A percentile compares a stretch with the other conserved stretches of the same genome.
These are phyloP conservation scores for Linum usitatissimum DNA, from an alignment of 345 rosid genomes.

Conservation along the genomic window DNA sequence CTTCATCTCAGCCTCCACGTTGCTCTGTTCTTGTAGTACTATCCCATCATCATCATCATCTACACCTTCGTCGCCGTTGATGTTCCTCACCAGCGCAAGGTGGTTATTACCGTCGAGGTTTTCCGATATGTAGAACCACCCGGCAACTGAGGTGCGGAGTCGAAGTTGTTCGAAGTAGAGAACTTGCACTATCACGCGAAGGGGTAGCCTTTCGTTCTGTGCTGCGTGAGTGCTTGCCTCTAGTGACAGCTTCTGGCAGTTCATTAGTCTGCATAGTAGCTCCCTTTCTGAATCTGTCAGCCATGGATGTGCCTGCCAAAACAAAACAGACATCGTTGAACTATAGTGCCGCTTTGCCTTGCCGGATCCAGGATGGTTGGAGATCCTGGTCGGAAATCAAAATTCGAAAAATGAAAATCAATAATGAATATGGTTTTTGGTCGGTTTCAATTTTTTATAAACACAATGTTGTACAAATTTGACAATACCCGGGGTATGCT, in stretches of 20 bases:
- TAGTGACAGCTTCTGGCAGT: constrained; percentile 79
- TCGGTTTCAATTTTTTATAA: not conserved
- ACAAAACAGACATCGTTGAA: not conserved
- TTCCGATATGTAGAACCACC: constrained; percentile 60
- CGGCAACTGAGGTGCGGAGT: constrained; percentile 63
- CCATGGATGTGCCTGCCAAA: constrained; percentile 82
- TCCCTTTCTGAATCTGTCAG: constrained; percentile 68
- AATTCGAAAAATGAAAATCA: no score
- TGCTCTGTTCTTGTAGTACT: constrained; percentile 6
- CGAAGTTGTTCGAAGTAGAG: constrained; percentile 84
- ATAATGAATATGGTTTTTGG: not conserved
- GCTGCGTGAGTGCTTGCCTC: constrained; percentile 94
- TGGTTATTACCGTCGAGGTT: constrained; percentile 34
- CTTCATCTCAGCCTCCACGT: constrained; percentile 22
- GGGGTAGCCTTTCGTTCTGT: constrained; percentile 83
- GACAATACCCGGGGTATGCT: no score
- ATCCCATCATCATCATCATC: constrained; percentile 11
- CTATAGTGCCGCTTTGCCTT: no score
- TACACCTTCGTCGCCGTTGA: constrained; percentile 7
- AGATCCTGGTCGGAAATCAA: no score
- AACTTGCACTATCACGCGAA: constrained; percentile 77
- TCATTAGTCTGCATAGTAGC: constrained; percentile 62
- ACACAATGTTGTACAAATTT: no score
- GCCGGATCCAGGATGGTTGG: no score
- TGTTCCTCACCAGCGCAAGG: constrained; percentile 30